A percentile compares a stretch with the other conserved stretches of the same genome.
phyloP scores from a whole-genome alignment of 148 eudicot genomes.

The Rhododendron williamsianum region DNA sequence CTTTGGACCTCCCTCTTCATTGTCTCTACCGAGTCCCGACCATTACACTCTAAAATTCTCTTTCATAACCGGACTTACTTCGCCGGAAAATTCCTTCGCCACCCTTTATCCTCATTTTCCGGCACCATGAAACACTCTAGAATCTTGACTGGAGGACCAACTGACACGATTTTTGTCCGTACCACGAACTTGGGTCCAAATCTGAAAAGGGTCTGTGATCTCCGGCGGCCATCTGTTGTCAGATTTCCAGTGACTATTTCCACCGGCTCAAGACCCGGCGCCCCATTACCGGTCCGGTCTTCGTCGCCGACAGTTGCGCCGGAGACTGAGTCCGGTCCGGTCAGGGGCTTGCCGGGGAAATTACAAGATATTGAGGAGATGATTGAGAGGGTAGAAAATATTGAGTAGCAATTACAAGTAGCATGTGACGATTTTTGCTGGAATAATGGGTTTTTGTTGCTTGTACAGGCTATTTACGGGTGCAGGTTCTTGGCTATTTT shows the following conservation, averaged over 20 bases:
- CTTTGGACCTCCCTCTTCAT: neutral
- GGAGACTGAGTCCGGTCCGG: neutral
- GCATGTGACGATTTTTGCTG: neutral
- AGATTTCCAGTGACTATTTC: neutral
- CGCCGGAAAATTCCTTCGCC: neutral
- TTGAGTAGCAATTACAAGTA: neutral
- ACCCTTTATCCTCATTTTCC: neutral
- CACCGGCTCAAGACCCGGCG: neutral
- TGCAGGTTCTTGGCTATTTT: conserved; percentile 71
- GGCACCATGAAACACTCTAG: neutral
- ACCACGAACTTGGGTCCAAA: neutral
- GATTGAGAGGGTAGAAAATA: conserved; percentile 15
- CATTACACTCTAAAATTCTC: neutral
- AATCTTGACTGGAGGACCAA: conserved; percentile 8
- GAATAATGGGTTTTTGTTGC: conserved; percentile 11
- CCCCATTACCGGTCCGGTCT: neutral
- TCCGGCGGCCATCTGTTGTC: neutral
- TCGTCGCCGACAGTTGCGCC: neutral
- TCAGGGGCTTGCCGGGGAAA: conserved; percentile 8
- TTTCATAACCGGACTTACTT: neutral
- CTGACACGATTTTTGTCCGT: neutral
- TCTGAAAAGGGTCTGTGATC: neutral
- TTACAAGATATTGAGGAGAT: conserved; percentile 13
- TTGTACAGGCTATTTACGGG: conserved; percentile 50
- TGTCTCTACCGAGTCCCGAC: neutral